A percentile compares a stretch with the other conserved stretches of the same genome.
Conservation (phyloP, 129 eudicot species). For the carrot (Daucus carota) region DH1_v3.0 NC_030383.2:16836501-16837000, state of each 20-base stretch:
- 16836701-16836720: conserved; percentile 72
- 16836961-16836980: conserved; percentile 40
- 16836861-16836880: conserved; percentile 55
- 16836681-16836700: conserved; percentile 57
- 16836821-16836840: conserved; percentile 32
- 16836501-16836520: not conserved
- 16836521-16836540: not conserved
- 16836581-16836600: not conserved
- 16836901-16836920: conserved; percentile 98
- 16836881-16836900: conserved; percentile 61
- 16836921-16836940: conserved; percentile 70
- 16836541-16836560: not conserved
- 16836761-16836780: conserved; percentile 88
- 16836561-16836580: not conserved
- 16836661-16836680: conserved; percentile 60
- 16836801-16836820: conserved; percentile 47
- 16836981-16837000: conserved; percentile 28
- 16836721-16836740: conserved; percentile 89
- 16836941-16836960: conserved; percentile 55
- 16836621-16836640: not conserved
- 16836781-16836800: conserved; percentile 68
- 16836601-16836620: not conserved
- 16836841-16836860: conserved; percentile 32
- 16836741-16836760: conserved; percentile 87
- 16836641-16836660: conserved; percentile 20